Evolutionary conservation across 139 green algal species (phyloP).

Genomic region (Micromonas pusilla): DNA sequence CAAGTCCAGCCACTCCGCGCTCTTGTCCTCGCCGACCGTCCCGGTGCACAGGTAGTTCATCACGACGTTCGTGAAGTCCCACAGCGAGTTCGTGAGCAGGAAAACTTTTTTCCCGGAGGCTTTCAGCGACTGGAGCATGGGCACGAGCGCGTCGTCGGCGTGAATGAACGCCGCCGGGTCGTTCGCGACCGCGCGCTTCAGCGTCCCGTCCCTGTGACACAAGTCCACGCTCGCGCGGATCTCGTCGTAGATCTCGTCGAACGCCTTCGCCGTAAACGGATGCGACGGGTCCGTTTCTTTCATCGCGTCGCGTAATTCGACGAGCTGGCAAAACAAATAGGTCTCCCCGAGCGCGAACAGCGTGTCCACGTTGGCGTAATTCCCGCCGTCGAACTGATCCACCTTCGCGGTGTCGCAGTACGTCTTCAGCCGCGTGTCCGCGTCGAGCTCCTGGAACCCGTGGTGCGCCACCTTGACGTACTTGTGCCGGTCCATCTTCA

Average conservation of each 20-base stretch:
- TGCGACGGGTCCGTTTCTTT: conserved; percentile 20
- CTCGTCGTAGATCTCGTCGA: conserved; percentile 61
- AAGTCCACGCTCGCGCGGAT: conserved; percentile 89
- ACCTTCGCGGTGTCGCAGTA: conserved; percentile 41
- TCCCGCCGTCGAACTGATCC: conserved; percentile 59
- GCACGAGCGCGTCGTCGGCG: conserved; percentile 52
- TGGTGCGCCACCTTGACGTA: conserved; percentile 98
- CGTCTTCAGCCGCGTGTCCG: conserved; percentile 53
- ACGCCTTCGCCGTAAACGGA: conserved; percentile 4
- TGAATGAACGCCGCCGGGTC: conserved; percentile 73
- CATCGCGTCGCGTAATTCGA: conserved; percentile 45
- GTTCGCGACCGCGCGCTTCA: conserved; percentile 83
- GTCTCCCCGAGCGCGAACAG: conserved; percentile 88
- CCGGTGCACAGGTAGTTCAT: conserved; percentile 85
- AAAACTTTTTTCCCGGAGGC: conserved; percentile 53
- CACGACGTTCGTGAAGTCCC: conserved; percentile 96
- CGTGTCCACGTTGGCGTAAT: conserved; percentile 85
- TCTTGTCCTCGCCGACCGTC: conserved; percentile 40
- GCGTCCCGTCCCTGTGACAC: conserved; percentile 86
- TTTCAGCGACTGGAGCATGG: conserved; percentile 63
- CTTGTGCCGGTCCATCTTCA: conserved; percentile 91
- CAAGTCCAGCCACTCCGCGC: conserved; percentile 68
- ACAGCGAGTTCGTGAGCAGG: conserved; percentile 91
- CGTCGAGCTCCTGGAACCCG: conserved; percentile 68
- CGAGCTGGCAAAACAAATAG: conserved; percentile 48